These are phyloP conservation scores for Wickerhamiella cacticola DNA, from an alignment of 805 yeast genomes.

Conservation along the genomic window DNA sequence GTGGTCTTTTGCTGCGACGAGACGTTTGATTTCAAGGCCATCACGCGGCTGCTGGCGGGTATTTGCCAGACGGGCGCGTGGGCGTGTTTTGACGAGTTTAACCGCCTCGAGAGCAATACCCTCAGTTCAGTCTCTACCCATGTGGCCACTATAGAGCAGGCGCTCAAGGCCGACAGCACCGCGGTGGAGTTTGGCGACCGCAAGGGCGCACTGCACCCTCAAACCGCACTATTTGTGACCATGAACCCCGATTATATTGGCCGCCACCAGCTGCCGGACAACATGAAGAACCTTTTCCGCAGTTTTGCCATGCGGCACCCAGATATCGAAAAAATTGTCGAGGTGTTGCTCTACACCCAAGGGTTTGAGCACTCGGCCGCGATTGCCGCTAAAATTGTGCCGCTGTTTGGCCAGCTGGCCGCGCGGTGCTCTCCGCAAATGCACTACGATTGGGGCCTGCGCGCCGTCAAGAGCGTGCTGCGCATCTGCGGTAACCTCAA, in stretches of 20 bases:
- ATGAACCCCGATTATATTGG: conserved; percentile 88
- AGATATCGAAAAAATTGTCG: conserved; percentile 54
- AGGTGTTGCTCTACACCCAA: conserved; percentile 58
- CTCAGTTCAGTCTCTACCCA: conserved; percentile 79
- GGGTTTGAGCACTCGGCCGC: conserved; percentile 45
- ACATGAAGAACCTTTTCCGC: conserved; percentile 65
- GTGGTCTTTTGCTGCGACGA: conserved; percentile 88
- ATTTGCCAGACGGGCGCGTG: conserved; percentile 75
- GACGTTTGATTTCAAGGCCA: conserved; percentile 65
- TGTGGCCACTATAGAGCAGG: conserved; percentile 56
- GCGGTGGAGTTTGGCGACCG: conserved; percentile 23
- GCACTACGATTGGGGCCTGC: conserved; percentile 85
- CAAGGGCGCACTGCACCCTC: conserved; percentile 17
- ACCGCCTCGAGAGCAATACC: conserved; percentile 56
- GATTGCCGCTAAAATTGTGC: conserved; percentile 40
- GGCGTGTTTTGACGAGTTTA: conserved; percentile 96
- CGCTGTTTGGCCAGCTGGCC: conserved; percentile 40
- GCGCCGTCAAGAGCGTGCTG: conserved; percentile 63
- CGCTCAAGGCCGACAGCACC: conserved; percentile 27
- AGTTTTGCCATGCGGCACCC: conserved; percentile 64
- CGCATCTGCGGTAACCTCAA: conserved; percentile 42
- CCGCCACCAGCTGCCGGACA: conserved; percentile 72
- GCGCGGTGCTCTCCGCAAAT: conserved; percentile 38
- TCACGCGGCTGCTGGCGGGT: conserved; percentile 67
- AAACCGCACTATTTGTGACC: conserved; percentile 65